Percentiles rank a stretch among this genome's conserved stretches.
Evolutionary conservation across 495 filamentous ascomycete species (phyloP).

Genomic region (Geopyxis carbonaria): DNA sequence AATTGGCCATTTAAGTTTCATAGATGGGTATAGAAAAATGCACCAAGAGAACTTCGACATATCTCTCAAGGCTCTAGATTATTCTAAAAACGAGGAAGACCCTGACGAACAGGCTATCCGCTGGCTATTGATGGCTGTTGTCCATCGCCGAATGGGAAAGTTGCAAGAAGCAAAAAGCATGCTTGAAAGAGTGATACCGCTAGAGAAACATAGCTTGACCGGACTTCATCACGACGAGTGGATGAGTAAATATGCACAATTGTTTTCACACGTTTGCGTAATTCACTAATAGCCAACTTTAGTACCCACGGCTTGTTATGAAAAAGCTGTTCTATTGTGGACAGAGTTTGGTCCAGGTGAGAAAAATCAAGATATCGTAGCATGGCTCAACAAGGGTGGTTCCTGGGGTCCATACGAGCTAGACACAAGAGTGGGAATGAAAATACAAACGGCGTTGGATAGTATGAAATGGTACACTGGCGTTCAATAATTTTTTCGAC

Average conservation of each 20-base stretch:
- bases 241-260: conserved; percentile 25
- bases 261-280: neutral
- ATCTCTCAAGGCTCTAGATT: conserved; percentile 45
- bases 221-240: conserved; percentile 65
- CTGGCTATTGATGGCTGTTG: conserved; percentile 47
- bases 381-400: conserved; percentile 40
- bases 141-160: conserved; percentile 43
- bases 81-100: conserved; percentile 47
- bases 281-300: conserved; percentile 2
- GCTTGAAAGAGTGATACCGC: conserved; percentile 38
- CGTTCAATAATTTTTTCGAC: no score
- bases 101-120: conserved; percentile 59
- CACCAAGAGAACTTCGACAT: conserved; percentile 41
- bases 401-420: conserved; percentile 75
- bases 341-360: conserved; percentile 21
- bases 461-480: no score
- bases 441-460: conserved; percentile 62
- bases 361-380: conserved; percentile 14
- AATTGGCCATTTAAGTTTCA: neutral
- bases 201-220: conserved; percentile 51
- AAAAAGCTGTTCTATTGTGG: conserved; percentile 75
- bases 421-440: conserved; percentile 70
- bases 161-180: conserved; percentile 46
- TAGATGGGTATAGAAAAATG: conserved; percentile 58
- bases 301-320: conserved; percentile 65